These are phyloP conservation scores for Puccinia novopanici DNA, from an alignment of 1,284 basidiomycete genomes.

Conservation along the genomic window DNA sequence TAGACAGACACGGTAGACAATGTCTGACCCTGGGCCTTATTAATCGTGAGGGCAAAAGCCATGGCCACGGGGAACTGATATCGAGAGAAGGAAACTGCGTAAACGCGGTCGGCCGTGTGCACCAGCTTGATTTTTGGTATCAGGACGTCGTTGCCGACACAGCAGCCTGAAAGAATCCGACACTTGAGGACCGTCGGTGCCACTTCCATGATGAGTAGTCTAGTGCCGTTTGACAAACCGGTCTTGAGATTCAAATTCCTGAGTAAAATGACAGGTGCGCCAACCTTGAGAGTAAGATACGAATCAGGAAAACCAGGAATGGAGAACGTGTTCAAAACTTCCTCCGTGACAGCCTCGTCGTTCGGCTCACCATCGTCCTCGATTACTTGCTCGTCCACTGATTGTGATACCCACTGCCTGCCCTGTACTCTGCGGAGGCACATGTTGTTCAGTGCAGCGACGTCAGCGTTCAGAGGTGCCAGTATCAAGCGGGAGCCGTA, in stretches of 20 bases:
- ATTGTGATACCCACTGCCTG: not conserved
- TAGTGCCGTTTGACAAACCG: not conserved
- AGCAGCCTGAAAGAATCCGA: not conserved
- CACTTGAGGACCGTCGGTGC: not conserved
- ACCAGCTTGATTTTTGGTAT: not conserved
- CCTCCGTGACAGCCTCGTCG: not conserved
- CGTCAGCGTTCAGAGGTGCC: not conserved
- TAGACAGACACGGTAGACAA: not conserved
- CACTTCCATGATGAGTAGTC: not conserved
- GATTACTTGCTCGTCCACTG: not conserved
- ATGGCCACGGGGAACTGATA: slow-evolving; percentile 4
- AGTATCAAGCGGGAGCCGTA: not conserved
- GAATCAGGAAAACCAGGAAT: not conserved
- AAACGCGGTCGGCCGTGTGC: not conserved
- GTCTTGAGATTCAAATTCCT: too few species aligned
- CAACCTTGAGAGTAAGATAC: not conserved
- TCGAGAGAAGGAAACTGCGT: not conserved
- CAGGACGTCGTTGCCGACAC: not conserved
- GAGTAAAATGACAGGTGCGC: not conserved
- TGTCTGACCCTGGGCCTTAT: too few species aligned
- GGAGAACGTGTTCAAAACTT: not conserved
- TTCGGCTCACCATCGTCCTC: not conserved
- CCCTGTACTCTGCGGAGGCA: not conserved
- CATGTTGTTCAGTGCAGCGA: not conserved
- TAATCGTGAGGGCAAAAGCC: not conserved